Percentiles rank a stretch among this genome's conserved stretches.
Evolutionary conservation across 2,329 filamentous ascomycete species (phyloP).

Genomic region (Verticillium tricorpus): DNA sequence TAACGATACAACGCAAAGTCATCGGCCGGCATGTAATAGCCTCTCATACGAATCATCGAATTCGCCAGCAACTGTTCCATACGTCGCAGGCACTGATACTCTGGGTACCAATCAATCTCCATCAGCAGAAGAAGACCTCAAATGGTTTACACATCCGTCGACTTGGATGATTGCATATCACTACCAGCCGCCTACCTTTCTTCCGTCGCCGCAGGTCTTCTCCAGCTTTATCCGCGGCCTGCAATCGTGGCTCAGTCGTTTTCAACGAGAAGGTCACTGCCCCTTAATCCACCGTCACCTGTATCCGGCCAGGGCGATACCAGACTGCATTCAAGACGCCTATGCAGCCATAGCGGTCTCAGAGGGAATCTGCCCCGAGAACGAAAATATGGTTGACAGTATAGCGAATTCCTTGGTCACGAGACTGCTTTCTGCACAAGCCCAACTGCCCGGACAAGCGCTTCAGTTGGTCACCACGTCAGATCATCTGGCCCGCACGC

Average conservation of each 20-base stretch:
- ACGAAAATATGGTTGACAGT: slow-evolving; percentile 3
- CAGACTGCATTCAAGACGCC: slow-evolving; percentile 13
- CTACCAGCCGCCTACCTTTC: not conserved
- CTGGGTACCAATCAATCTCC: not conserved
- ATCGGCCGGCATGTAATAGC: not conserved
- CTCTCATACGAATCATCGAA: not conserved
- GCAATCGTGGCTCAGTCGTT: slow-evolving; percentile 14
- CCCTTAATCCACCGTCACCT: slow-evolving; percentile 18
- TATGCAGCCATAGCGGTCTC: slow-evolving; percentile 7
- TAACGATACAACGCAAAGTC: not conserved
- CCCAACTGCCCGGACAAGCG: not conserved
- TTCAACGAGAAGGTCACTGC: slow-evolving; percentile 14
- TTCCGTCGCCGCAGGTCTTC: not conserved
- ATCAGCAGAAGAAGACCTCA: not conserved
- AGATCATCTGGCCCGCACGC: slow-evolving; percentile 16
- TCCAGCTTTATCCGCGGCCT: slow-evolving; percentile 7
- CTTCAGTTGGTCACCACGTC: slow-evolving; percentile 2
- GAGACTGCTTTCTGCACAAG: not conserved
- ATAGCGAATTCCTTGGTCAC: slow-evolving; percentile 1
- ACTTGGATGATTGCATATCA: not conserved
- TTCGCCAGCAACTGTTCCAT: not conserved
- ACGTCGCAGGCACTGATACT: not conserved
- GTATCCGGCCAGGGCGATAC: slow-evolving; percentile 14
- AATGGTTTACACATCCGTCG: not conserved
- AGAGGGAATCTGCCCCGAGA: slow-evolving; percentile 3